Conservation (phyloP, 768 basidiomycete genomes). For the Suillus sp. region DNA sequence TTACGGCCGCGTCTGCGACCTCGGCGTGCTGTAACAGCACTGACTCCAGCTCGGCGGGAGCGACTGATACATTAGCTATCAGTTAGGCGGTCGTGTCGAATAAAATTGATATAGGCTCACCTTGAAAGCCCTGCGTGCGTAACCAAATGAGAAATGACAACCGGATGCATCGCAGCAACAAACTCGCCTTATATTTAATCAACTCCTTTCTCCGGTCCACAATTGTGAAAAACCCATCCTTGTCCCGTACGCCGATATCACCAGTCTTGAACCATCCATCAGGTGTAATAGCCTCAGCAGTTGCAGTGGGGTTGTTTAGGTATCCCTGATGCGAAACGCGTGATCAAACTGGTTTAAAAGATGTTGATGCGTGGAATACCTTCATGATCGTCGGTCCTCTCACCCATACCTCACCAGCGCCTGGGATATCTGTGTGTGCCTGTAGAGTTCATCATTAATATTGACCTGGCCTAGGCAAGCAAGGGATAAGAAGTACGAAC, state of each 20-base stretch:
- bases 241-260: slow-evolving; percentile 69
- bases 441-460: slow-evolving; percentile 8
- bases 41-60: slow-evolving; percentile 85
- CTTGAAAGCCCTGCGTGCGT: slow-evolving; percentile 67
- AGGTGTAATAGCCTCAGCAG: slow-evolving; percentile 62
- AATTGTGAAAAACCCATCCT: slow-evolving; percentile 73
- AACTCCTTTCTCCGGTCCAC: slow-evolving; percentile 76
- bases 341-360: slow-evolving; percentile 1
- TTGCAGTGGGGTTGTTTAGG: slow-evolving; percentile 70
- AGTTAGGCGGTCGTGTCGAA: not conserved
- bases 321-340: slow-evolving; percentile 58
- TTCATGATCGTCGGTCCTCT: slow-evolving; percentile 82
- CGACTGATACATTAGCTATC: slow-evolving; percentile 48
- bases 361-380: slow-evolving; percentile 33
- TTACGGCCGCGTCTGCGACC: slow-evolving; percentile 79
- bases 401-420: slow-evolving; percentile 82
- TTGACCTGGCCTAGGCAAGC: not conserved
- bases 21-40: slow-evolving; percentile 74
- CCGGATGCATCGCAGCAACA: not conserved
- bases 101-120: slow-evolving; percentile 34
- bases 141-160: not conserved
- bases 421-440: slow-evolving; percentile 32
- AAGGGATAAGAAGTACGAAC: slow-evolving; percentile 13
- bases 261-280: slow-evolving; percentile 91
- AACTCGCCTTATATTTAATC: slow-evolving; percentile 67